Evolutionary conservation across 345 rosid species (phyloP).

Genomic region (Citrus maxima): DNA sequence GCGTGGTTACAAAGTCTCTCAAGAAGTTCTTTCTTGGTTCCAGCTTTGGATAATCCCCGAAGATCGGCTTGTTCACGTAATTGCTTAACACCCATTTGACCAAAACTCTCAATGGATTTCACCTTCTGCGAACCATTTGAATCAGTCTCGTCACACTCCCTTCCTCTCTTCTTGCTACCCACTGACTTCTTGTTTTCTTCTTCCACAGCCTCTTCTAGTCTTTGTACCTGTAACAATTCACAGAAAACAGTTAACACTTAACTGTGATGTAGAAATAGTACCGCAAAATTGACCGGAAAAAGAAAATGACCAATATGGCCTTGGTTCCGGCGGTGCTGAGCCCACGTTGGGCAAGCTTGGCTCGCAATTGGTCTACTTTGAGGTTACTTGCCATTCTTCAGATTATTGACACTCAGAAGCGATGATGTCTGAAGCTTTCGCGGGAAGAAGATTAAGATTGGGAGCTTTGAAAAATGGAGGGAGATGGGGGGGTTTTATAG

Average conservation of each 20-base stretch:
- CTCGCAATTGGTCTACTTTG: conserved; percentile 65
- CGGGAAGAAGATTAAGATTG: too few relatives aligned
- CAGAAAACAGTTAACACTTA: background rate
- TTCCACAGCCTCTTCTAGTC: conserved; percentile 53
- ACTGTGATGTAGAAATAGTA: too few relatives aligned
- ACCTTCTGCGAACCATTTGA: conserved; percentile 37
- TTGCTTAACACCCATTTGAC: conserved; percentile 58
- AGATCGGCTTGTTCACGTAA: conserved; percentile 66
- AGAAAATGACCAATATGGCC: conserved; percentile 42
- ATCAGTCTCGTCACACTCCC: conserved; percentile 30
- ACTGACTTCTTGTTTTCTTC: conserved; percentile 32
- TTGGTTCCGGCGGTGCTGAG: conserved; percentile 64
- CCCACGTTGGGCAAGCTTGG: conserved; percentile 64
- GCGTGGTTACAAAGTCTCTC: conserved; percentile 53
- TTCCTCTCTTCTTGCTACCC: conserved; percentile 39
- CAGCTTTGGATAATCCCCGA: conserved; percentile 48
- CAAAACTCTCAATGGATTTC: conserved; percentile 43
- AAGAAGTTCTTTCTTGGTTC: conserved; percentile 65
- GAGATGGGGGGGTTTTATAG: background rate
- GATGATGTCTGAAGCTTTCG: background rate
- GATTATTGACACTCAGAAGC: background rate
- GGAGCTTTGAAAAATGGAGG: background rate
- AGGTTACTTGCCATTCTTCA: conserved; percentile 51
- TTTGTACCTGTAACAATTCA: conserved; percentile 45
- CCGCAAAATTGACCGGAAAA: background rate